Conservation (phyloP, 352 stramenopile species). For the Phytophthora syringae region DNA sequence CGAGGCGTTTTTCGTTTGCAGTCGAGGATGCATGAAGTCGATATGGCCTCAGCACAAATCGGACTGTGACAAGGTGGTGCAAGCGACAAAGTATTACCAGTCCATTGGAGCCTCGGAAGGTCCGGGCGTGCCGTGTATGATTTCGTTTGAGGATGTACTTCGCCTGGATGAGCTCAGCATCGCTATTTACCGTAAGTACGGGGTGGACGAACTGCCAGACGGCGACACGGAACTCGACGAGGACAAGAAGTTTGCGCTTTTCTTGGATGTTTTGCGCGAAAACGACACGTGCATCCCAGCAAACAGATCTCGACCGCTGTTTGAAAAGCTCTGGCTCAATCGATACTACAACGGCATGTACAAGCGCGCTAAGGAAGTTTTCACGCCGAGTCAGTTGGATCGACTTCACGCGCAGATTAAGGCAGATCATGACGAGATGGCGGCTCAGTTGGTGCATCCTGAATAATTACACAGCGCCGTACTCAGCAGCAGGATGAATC, state of each 20-base stretch:
- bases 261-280: slow-evolving; percentile 23
- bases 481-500: no score
- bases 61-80: slow-evolving; percentile 26
- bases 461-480: no score
- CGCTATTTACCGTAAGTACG: slow-evolving; percentile 17
- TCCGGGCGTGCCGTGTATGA: background rate
- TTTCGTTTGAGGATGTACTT: slow-evolving; percentile 1
- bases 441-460: background rate
- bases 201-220: slow-evolving; percentile 9
- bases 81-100: slow-evolving; percentile 11
- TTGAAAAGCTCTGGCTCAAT: slow-evolving; percentile 38
- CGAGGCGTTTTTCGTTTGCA: slow-evolving; percentile 29
- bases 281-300: slow-evolving; percentile 18
- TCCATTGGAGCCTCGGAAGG: background rate
- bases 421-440: background rate
- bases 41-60: slow-evolving; percentile 32
- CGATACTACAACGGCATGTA: slow-evolving; percentile 36
- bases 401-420: slow-evolving; percentile 23
- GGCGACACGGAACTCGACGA: slow-evolving; percentile 7
- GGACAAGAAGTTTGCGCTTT: slow-evolving; percentile 22
- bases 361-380: slow-evolving; percentile 19
- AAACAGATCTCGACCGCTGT: slow-evolving; percentile 24
- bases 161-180: slow-evolving; percentile 8
- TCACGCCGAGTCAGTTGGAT: slow-evolving; percentile 23
- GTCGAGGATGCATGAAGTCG: slow-evolving; percentile 20